Percentiles rank a stretch among this genome's conserved stretches.
Evolutionary conservation across 192 early-diverging fungal genomes (phyloP).

Genomic region (Obelidium mucronatum): DNA sequence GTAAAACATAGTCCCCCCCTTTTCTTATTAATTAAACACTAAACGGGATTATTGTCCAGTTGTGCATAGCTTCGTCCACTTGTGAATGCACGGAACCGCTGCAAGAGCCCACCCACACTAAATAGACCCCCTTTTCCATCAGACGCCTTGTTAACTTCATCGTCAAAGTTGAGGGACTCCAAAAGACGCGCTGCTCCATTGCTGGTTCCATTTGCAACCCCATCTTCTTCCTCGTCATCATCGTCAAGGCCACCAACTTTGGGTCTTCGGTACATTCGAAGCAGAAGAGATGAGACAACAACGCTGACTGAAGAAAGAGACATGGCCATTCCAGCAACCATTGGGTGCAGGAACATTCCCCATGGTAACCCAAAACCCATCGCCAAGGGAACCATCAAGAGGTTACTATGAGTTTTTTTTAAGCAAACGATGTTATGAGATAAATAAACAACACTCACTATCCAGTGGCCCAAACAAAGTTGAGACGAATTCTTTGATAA

Average conservation of each 20-base stretch:
- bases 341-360: slow-evolving; percentile 85
- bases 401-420: slow-evolving; percentile 59
- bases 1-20: neutral
- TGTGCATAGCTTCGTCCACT: slow-evolving; percentile 11
- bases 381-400: slow-evolving; percentile 89
- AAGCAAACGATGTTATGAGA: neutral
- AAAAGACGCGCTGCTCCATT: slow-evolving; percentile 10
- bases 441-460: slow-evolving; percentile 28
- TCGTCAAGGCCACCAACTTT: slow-evolving; percentile 3
- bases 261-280: slow-evolving; percentile 71
- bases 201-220: neutral
- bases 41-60: slow-evolving; percentile 3
- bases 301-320: slow-evolving; percentile 90
- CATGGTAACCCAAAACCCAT: slow-evolving; percentile 92
- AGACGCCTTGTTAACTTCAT: slow-evolving; percentile 18
- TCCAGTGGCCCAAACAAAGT: slow-evolving; percentile 86
- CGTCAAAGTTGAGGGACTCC: slow-evolving; percentile 33
- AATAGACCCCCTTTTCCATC: neutral
- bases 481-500: slow-evolving; percentile 82
- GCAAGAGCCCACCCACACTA: slow-evolving; percentile 6
- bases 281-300: slow-evolving; percentile 84
- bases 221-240: neutral
- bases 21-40: neutral
- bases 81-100: slow-evolving; percentile 2
- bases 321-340: slow-evolving; percentile 96